Percentiles rank a stretch among this genome's conserved stretches.
phyloP scores from a whole-genome alignment of 352 stramenopile species.

The Bremia lactucae region DNA sequence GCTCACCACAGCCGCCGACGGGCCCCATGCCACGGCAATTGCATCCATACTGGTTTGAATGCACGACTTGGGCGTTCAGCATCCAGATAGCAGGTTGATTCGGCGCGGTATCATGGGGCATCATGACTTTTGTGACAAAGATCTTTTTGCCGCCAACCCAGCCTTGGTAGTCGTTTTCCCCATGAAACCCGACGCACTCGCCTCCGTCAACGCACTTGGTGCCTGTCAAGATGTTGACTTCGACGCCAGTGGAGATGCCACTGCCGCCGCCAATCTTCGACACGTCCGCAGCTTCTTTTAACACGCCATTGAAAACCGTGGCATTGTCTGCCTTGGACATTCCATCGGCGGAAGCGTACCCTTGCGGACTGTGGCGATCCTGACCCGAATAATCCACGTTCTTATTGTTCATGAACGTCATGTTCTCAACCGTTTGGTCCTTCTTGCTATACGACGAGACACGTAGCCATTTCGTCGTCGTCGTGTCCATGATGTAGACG shows the following conservation, averaged over 20 bases:
- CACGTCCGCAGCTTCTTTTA: conserved; percentile 35
- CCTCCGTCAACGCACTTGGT: conserved; percentile 31
- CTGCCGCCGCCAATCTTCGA: conserved; percentile 25
- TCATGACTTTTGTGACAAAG: conserved; percentile 54
- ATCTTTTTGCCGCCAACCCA: conserved; percentile 54
- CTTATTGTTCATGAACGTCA: conserved; percentile 74
- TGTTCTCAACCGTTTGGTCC: conserved; percentile 26
- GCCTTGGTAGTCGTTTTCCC: conserved; percentile 40
- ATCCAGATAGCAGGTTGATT: conserved; percentile 52
- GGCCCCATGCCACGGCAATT: conserved; percentile 53
- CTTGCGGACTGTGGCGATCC: conserved; percentile 35
- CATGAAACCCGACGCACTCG: conserved; percentile 26
- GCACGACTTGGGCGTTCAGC: conserved; percentile 42
- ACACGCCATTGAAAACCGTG: conserved; percentile 27
- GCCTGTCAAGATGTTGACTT: conserved; percentile 58
- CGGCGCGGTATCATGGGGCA: conserved; percentile 22
- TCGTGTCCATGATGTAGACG: conserved; percentile 40
- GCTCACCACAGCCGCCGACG: conserved; percentile 45
- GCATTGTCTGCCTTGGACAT: conserved; percentile 12
- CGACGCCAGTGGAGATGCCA: conserved; percentile 34
- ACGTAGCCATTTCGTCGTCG: conserved; percentile 33
- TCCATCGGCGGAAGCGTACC: conserved; percentile 37
- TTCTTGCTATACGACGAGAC: conserved; percentile 44
- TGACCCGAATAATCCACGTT: conserved; percentile 48
- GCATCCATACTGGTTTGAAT: conserved; percentile 49